phyloP scores from a whole-genome alignment of 768 basidiomycete genomes.

The Termitomyces sp. region DNA sequence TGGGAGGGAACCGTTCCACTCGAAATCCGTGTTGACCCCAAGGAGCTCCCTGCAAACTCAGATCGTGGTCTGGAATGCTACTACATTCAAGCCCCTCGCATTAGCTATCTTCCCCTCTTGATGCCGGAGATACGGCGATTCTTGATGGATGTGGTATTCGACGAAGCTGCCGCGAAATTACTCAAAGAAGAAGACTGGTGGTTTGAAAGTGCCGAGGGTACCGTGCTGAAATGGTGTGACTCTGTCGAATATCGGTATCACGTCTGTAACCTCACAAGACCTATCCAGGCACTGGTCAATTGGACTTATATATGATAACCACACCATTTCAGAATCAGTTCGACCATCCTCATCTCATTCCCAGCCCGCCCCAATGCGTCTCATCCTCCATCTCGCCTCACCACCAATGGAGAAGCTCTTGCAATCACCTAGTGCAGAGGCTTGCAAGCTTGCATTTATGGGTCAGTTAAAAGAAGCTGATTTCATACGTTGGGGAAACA shows the following conservation, averaged over 20 bases:
- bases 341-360: constrained; percentile 41
- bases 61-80: constrained; percentile 89
- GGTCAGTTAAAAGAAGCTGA: constrained; percentile 96
- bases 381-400: constrained; percentile 82
- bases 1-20: constrained; percentile 92
- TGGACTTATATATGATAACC: constrained; percentile 88
- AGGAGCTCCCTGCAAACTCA: constrained; percentile 85
- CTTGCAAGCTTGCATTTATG: constrained; percentile 93
- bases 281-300: constrained; percentile 94
- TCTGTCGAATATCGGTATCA: constrained; percentile 9
- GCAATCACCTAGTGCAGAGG: constrained; percentile 72
- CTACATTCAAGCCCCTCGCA: constrained; percentile 85
- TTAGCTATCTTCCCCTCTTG: constrained; percentile 89
- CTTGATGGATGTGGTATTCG: constrained; percentile 89
- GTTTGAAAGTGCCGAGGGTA: constrained; percentile 90
- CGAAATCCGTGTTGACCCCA: constrained; percentile 83
- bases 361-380: constrained; percentile 52
- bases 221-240: constrained; percentile 78
- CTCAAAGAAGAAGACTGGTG: constrained; percentile 93
- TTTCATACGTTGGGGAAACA: constrained; percentile 95
- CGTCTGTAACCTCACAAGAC: constrained; percentile 4
- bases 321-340: constrained; percentile 58
- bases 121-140: constrained; percentile 86
- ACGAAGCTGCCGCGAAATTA: constrained; percentile 70
- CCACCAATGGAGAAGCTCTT: constrained; percentile 86